Conservation (phyloP, 2,329 filamentous ascomycete genomes). For the Bipolaris oryzae region DNA sequence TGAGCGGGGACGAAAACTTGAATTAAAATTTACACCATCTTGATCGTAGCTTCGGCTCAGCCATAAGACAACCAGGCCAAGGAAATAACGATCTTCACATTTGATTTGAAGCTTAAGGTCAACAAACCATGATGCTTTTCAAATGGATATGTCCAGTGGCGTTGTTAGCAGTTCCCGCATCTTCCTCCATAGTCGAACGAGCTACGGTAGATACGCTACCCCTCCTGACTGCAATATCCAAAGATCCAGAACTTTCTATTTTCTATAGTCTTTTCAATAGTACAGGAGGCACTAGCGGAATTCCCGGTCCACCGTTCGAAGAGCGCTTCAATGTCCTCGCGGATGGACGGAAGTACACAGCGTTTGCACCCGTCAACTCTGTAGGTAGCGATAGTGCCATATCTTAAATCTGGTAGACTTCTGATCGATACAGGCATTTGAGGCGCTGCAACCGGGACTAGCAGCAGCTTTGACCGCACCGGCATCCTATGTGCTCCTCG, state of each 20-base stretch:
- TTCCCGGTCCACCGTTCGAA: constrained; percentile 3
- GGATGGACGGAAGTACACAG: constrained; percentile 2
- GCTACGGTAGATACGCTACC: not conserved
- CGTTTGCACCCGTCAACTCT: constrained; percentile 5
- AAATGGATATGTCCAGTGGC: not conserved
- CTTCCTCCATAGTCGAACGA: not conserved
- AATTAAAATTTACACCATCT: not conserved
- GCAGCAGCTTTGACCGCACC: not conserved
- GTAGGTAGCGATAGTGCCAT: not conserved
- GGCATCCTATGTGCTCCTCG: not conserved
- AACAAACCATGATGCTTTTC: not conserved
- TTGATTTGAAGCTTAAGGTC: not conserved
- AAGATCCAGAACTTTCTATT: not conserved
- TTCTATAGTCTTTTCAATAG: constrained; percentile 11
- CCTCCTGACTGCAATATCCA: constrained; percentile 2
- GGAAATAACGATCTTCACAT: not conserved
- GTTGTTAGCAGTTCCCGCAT: not conserved
- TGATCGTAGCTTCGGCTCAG: not conserved
- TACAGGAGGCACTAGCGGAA: not conserved
- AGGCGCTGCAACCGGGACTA: not conserved
- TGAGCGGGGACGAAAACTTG: not conserved
- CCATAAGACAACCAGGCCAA: not conserved
- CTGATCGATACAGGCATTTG: constrained; percentile 1
- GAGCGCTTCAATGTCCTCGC: constrained; percentile 5
- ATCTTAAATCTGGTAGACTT: not conserved